Base-by-base conservation (phyloP, 1,139 yeast genomes). In the Hyphopichia fennica region DNA sequence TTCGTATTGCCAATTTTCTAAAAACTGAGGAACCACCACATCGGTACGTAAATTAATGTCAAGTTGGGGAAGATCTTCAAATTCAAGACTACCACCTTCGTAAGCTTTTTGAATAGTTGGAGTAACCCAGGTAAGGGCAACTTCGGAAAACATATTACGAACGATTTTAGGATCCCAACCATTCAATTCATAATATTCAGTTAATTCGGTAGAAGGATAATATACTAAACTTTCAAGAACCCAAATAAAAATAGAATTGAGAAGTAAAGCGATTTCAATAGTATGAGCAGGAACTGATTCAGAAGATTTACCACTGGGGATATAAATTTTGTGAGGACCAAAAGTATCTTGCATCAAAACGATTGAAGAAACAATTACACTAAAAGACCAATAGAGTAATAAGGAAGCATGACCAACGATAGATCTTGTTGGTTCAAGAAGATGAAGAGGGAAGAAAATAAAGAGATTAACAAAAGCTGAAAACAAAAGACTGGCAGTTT, bases 201-300 rank as follows among this genome's bases (percentile, higher is more conserved):
- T 39, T 30, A 80, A 62, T 48, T 77, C 80, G 6, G 57, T 55
- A 7, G 77, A 69, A 4, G 85, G 83, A 13, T 55, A 47, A 51
- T 70, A 81, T 34, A 53, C 54, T 20, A 50, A 51, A 6, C 60
- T 48, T 47, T 78, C 79, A 25, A 78, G 58, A 1, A 60, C 23
- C 19, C 72, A 64, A n/a, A 79, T 58, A 2, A 54, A 45, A 0
- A 62, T 4, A 2, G 76, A 54, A 45, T 71, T 72, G 15, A 60
- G 33, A 2, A 57, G 41, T 9, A 51, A 28, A 2, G 51, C 39
- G 2, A 55, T 38, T 42, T 62, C 68, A 38, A 60, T 31, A 19
- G 53, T 49, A 34, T 46, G 29, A 19, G 48, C 34, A 5, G 13
- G 10, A 50, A 42, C 16, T 5, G 16, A 10, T 4, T 8, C 20